These are phyloP conservation scores for Microsporum canis DNA, from an alignment of 2,329 filamentous ascomycete species.

Conservation along the genomic window DNA sequence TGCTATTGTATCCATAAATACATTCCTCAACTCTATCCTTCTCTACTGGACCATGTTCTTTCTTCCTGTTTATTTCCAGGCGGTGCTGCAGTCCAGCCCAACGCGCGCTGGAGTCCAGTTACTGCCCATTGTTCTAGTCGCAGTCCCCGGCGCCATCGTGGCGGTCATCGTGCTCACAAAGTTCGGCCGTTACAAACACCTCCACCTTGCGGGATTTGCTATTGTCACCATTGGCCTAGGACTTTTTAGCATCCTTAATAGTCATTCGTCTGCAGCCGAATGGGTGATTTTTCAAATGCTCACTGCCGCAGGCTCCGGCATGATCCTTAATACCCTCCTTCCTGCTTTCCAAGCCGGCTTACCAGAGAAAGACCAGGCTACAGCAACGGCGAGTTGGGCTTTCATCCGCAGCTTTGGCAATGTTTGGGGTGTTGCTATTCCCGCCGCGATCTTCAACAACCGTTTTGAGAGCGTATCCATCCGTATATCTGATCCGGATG, in stretches of 20 bases:
- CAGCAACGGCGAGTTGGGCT: conserved; percentile 20
- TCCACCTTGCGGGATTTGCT: not conserved
- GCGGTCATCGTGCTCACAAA: not conserved
- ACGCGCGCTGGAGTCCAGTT: conserved; percentile 31
- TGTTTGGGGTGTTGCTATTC: conserved; percentile 24
- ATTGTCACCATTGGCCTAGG: not conserved
- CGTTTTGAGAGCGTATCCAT: conserved; percentile 7
- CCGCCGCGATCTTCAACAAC: conserved; percentile 25
- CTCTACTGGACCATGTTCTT: conserved; percentile 19
- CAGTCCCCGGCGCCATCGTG: not conserved
- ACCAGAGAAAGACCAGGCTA: conserved; percentile 20
- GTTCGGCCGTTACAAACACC: not conserved
- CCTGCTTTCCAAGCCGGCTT: conserved; percentile 19
- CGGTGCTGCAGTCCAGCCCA: conserved; percentile 26
- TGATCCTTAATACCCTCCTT: conserved; percentile 7
- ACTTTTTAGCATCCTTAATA: not conserved
- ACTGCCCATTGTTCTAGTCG: conserved; percentile 20
- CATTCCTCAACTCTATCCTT: not conserved
- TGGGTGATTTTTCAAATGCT: not conserved
- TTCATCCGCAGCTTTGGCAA: conserved; percentile 24
- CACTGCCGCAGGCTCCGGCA: not conserved
- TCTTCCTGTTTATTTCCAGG: conserved; percentile 34
- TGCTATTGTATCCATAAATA: conserved; percentile 9
- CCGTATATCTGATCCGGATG: not conserved
- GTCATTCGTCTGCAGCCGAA: not conserved